These are phyloP conservation scores for Lactarius vividus DNA, from an alignment of 768 basidiomycete genomes.

Conservation along the genomic window DNA sequence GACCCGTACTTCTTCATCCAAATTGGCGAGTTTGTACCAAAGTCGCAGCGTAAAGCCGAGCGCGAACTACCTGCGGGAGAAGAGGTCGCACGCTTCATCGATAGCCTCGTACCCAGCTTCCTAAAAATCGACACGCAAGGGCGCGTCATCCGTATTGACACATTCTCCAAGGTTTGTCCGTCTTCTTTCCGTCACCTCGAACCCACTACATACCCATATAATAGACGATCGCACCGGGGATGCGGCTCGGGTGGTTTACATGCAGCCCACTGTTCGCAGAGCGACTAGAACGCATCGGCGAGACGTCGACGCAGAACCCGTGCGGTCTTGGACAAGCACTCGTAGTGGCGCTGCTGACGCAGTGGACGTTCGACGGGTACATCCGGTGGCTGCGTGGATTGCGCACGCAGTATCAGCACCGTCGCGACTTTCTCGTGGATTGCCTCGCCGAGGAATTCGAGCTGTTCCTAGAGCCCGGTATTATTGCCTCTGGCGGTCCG, in stretches of 20 bases:
- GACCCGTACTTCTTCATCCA: conserved; percentile 83
- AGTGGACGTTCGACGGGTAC: conserved; percentile 72
- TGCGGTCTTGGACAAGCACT: conserved; percentile 71
- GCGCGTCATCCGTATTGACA: conserved; percentile 79
- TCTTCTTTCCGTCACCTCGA: background rate
- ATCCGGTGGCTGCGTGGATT: conserved; percentile 73
- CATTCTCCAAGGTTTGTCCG: conserved; percentile 62
- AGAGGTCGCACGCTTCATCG: conserved; percentile 48
- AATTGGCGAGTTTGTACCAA: conserved; percentile 51
- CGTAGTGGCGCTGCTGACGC: conserved; percentile 55
- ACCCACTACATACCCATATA: too few species aligned
- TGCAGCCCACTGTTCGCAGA: conserved; percentile 75
- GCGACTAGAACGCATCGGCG: conserved; percentile 64
- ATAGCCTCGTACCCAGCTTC: conserved; percentile 59
- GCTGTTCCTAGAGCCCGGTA: conserved; percentile 41
- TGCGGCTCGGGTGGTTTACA: conserved; percentile 77
- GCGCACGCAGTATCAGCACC: conserved; percentile 50
- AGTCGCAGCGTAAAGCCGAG: conserved; percentile 34
- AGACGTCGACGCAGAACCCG: conserved; percentile 67
- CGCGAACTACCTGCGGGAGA: conserved; percentile 30
- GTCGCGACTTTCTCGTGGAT: conserved; percentile 66
- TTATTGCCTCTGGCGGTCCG: conserved; percentile 37
- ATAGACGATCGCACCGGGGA: conserved; percentile 76
- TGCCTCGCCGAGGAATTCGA: conserved; percentile 62
- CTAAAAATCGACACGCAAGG: conserved; percentile 74